Conservation (phyloP, 2,329 filamentous ascomycete species). For the Sporothrix dimorphospora region DNA sequence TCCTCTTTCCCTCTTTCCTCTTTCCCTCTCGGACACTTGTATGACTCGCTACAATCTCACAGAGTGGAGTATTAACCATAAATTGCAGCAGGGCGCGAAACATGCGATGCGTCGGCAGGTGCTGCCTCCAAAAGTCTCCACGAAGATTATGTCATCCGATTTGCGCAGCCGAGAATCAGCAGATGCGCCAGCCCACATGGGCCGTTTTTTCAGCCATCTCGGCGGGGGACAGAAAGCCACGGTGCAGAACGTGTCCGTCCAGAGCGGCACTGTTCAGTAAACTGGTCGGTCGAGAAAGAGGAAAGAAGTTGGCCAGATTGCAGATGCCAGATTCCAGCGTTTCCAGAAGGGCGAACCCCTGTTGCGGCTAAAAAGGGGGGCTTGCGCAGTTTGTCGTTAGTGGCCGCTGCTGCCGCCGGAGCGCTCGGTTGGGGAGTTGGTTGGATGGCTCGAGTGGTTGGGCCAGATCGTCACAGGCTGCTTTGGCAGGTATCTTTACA, state of each 20-base stretch:
- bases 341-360: conserved; percentile 18
- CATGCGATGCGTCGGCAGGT: conserved; percentile 19
- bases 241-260: background rate
- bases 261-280: background rate
- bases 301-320: conserved; percentile 21
- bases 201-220: background rate
- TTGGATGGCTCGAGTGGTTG: conserved; percentile 16
- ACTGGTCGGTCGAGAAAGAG: background rate
- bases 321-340: background rate
- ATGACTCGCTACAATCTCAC: conserved; percentile 13
- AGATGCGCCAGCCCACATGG: conserved; percentile 9
- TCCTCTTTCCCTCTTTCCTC: background rate
- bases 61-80: conserved; percentile 8
- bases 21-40: conserved; percentile 5
- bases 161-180: conserved; percentile 15
- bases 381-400: conserved; percentile 11
- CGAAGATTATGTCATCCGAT: conserved; percentile 19
- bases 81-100: conserved; percentile 14
- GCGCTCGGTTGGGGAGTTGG: conserved; percentile 17
- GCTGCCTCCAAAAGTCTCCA: background rate
- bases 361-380: conserved; percentile 10
- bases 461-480: background rate
- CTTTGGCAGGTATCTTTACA: background rate
- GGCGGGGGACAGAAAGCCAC: background rate
- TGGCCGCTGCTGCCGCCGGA: conserved; percentile 22